Evolutionary conservation across 352 stramenopile species (phyloP).

Genomic region (Phytophthora chlamydospora): DNA sequence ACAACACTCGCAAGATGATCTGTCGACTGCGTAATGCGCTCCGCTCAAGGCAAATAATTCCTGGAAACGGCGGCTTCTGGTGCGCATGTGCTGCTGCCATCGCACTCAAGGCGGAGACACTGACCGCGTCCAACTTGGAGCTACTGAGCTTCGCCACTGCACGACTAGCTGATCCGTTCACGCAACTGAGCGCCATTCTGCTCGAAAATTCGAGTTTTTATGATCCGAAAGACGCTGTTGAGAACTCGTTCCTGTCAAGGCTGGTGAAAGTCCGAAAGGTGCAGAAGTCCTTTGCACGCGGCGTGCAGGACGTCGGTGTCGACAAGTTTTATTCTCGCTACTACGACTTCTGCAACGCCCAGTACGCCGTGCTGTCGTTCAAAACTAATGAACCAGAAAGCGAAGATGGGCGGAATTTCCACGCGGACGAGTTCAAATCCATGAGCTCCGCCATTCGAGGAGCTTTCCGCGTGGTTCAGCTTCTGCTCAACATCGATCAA

Average conservation of each 20-base stretch:
- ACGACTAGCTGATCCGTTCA: constrained; percentile 14
- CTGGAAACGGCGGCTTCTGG: constrained; percentile 34
- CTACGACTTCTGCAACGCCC: constrained; percentile 23
- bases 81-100: constrained; percentile 32
- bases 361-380: constrained; percentile 20
- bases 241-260: constrained; percentile 26
- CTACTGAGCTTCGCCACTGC: constrained; percentile 18
- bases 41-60: constrained; percentile 24
- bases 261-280: constrained; percentile 18
- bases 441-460: constrained; percentile 11
- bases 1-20: constrained; percentile 20
- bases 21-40: constrained; percentile 29
- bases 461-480: constrained; percentile 25
- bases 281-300: constrained; percentile 25
- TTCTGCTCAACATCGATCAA: constrained; percentile 24
- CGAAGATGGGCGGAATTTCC: constrained; percentile 22
- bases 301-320: constrained; percentile 27
- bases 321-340: constrained; percentile 34
- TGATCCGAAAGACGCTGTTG: background rate
- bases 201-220: constrained; percentile 24
- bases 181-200: constrained; percentile 25
- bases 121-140: constrained; percentile 1
- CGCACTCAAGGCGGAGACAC: constrained; percentile 3
- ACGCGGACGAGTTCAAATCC: constrained; percentile 21
- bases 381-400: constrained; percentile 17